phyloP scores from a whole-genome alignment of 2,329 filamentous ascomycete genomes.

The Pseudocercospora fijiensis region DNA sequence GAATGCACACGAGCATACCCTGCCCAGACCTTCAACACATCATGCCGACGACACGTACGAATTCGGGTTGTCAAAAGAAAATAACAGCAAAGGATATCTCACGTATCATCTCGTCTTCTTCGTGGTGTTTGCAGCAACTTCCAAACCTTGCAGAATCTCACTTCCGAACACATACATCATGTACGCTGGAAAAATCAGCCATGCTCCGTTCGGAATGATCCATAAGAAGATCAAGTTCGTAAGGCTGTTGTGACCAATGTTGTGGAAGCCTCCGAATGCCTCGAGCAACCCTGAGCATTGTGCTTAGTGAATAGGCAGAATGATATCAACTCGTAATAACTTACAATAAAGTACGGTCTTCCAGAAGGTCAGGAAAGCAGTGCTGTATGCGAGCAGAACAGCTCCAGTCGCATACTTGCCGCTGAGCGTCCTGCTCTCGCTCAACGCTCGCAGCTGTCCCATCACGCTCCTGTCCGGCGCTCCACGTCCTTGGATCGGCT shows the following conservation, averaged over 20 bases:
- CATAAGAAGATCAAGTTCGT: conserved; percentile 58
- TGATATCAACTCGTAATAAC: conserved; percentile 17
- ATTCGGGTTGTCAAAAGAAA: not conserved
- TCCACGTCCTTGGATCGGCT: conserved; percentile 40
- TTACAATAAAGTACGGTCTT: conserved; percentile 66
- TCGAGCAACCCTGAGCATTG: conserved; percentile 56
- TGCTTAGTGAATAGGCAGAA: not conserved
- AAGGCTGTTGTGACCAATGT: conserved; percentile 62
- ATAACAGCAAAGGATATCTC: not conserved
- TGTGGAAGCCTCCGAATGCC: conserved; percentile 58
- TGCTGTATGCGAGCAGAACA: conserved; percentile 58
- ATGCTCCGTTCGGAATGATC: conserved; percentile 65
- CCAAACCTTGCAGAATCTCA: conserved; percentile 62
- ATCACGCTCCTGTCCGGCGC: conserved; percentile 43
- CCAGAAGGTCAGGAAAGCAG: conserved; percentile 62
- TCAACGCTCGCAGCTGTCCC: conserved; percentile 50
- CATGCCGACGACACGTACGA: not conserved
- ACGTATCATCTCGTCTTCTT: conserved; percentile 29
- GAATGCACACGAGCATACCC: not conserved
- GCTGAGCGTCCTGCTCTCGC: conserved; percentile 51
- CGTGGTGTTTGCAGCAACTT: conserved; percentile 41
- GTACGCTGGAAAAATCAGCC: conserved; percentile 64
- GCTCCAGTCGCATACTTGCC: conserved; percentile 56
- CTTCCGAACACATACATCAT: conserved; percentile 60
- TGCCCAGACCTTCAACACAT: not conserved